A percentile compares a stretch with the other conserved stretches of the same genome.
Conservation (phyloP, 495 filamentous ascomycete species). For the Talaromyces wortmannii region DNA sequence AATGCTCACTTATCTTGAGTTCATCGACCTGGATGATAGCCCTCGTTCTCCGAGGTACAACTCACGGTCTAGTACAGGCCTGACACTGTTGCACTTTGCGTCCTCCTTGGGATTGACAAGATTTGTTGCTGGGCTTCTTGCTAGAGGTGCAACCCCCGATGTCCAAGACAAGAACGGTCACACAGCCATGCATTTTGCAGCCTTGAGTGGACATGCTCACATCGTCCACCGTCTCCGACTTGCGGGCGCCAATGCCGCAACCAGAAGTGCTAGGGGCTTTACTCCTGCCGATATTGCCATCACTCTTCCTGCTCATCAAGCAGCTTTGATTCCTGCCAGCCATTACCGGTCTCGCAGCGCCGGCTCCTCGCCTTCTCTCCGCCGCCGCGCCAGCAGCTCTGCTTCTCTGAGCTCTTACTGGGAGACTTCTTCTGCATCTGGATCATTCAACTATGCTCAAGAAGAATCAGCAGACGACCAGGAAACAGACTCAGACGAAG, state of each 20-base stretch:
- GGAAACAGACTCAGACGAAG: slow-evolving; percentile 24
- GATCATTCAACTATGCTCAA: slow-evolving; percentile 30
- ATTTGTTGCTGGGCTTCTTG: slow-evolving; percentile 73
- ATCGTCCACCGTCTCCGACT: slow-evolving; percentile 70
- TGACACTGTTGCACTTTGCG: slow-evolving; percentile 78
- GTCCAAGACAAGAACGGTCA: slow-evolving; percentile 73
- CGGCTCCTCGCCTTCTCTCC: slow-evolving; percentile 42
- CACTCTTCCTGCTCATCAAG: slow-evolving; percentile 51
- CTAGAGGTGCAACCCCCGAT: slow-evolving; percentile 72
- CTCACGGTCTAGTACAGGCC: slow-evolving; percentile 54
- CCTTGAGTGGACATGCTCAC: slow-evolving; percentile 66
- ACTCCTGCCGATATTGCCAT: slow-evolving; percentile 67
- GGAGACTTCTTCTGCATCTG: slow-evolving; percentile 41
- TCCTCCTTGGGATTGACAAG: slow-evolving; percentile 68
- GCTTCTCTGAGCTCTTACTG: slow-evolving; percentile 58
- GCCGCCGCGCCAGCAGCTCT: slow-evolving; percentile 60
- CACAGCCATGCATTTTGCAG: slow-evolving; percentile 77
- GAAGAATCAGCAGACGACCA: slow-evolving; percentile 44
- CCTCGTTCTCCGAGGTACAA: slow-evolving; percentile 60
- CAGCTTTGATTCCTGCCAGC: slow-evolving; percentile 41
- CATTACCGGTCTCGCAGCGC: slow-evolving; percentile 52
- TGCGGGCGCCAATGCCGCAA: slow-evolving; percentile 62
- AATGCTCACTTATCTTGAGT: slow-evolving; percentile 66
- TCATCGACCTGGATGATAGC: slow-evolving; percentile 72
- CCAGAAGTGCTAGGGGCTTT: slow-evolving; percentile 64